These are phyloP conservation scores for Phaeosphaeriaceae sp. DNA, from an alignment of 2,329 filamentous ascomycete genomes.

Conservation along the genomic window DNA sequence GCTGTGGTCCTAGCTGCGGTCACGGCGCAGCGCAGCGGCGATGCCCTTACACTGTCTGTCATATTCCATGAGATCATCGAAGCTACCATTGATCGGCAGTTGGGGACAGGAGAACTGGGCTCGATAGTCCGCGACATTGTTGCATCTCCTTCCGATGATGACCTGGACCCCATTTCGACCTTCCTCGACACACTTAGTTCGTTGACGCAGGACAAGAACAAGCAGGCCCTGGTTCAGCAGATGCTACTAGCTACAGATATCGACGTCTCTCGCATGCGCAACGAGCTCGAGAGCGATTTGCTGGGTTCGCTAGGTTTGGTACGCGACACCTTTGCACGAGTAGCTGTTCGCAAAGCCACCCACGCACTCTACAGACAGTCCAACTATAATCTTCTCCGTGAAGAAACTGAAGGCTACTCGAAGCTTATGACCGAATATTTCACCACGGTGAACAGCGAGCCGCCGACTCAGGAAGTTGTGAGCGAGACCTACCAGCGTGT, in stretches of 20 bases:
- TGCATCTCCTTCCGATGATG: constrained; percentile 55
- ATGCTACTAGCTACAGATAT: constrained; percentile 77
- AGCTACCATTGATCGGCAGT: constrained; percentile 71
- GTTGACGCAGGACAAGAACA: constrained; percentile 73
- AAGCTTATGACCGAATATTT: constrained; percentile 97
- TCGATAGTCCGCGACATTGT: constrained; percentile 76
- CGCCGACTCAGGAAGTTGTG: constrained; percentile 76
- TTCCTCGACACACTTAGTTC: constrained; percentile 86
- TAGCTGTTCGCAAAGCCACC: constrained; percentile 87
- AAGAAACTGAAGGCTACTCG: constrained; percentile 96
- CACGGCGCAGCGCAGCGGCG: constrained; percentile 69
- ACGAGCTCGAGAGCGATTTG: constrained; percentile 79
- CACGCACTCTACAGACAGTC: constrained; percentile 94
- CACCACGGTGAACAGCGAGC: constrained; percentile 77
- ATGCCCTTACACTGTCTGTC: constrained; percentile 70
- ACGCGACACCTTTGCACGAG: constrained; percentile 80
- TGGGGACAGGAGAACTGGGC: constrained; percentile 74
- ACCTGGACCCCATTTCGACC: constrained; percentile 60
- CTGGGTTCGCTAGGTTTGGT: constrained; percentile 80
- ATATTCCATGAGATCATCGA: constrained; percentile 87
- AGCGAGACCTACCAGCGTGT: constrained; percentile 88
- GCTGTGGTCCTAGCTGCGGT: constrained; percentile 70
- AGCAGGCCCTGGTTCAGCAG: constrained; percentile 64
- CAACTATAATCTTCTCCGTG: constrained; percentile 93
- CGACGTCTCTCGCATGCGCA: constrained; percentile 73